phyloP scores from a whole-genome alignment of 257 asterid genomes.

The Petunia axillaris region DNA sequence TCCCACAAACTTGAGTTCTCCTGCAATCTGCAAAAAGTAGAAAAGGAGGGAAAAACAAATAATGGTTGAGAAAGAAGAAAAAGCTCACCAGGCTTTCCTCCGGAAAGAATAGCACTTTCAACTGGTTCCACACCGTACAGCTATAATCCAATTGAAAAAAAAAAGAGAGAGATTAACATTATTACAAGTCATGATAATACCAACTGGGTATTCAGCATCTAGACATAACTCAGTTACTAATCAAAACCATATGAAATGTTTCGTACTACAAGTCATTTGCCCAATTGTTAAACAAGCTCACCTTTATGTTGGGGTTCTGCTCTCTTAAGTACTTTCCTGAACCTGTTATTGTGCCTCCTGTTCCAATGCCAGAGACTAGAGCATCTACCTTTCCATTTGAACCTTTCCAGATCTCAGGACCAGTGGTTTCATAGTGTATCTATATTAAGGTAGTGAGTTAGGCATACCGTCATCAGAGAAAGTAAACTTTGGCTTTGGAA shows the following conservation, averaged over 20 bases:
- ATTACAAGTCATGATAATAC: background rate
- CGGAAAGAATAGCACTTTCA: conserved; percentile 83
- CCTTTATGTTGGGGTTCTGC: conserved; percentile 70
- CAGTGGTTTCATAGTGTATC: conserved; percentile 92
- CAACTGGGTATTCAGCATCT: background rate
- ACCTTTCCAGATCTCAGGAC: conserved; percentile 83
- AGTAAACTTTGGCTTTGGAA: conserved; percentile 8
- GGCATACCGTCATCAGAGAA: background rate
- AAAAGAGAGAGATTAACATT: conserved; percentile 1
- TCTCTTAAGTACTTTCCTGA: conserved; percentile 69
- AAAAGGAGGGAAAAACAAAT: background rate
- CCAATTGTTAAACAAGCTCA: conserved; percentile 25
- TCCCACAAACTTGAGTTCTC: background rate
- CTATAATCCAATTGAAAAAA: conserved; percentile 34
- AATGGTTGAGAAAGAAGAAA: conserved; percentile 1
- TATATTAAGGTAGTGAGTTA: conserved; percentile 26
- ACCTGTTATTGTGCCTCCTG: conserved; percentile 84
- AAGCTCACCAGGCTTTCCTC: conserved; percentile 90
- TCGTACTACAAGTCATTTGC: background rate
- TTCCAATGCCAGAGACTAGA: conserved; percentile 73
- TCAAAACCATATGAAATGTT: conserved; percentile 1
- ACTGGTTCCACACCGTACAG: conserved; percentile 77
- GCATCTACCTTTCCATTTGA: conserved; percentile 65
- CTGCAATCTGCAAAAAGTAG: conserved; percentile 8
- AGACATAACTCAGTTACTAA: background rate